Conservation (phyloP, 495 filamentous ascomycete genomes). For the Penicillium fimorum region DNA sequence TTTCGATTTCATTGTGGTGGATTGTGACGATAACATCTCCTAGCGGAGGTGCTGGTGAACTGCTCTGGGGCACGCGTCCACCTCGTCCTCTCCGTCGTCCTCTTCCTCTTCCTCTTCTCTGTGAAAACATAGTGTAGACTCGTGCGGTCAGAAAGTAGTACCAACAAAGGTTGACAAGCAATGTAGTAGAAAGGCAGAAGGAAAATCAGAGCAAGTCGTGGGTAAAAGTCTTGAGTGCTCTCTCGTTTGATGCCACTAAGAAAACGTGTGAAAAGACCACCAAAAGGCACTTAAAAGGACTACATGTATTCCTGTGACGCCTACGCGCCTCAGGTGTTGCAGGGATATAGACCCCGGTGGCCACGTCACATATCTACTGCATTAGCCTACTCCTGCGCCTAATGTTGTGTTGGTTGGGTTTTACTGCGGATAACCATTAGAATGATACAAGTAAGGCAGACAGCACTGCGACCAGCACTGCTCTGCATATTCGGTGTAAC, state of each 20-base stretch:
- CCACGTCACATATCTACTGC: neutral
- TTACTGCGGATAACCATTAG: neutral
- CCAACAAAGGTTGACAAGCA: neutral
- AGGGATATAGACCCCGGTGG: neutral
- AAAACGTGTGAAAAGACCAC: no score
- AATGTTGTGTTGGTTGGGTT: no score
- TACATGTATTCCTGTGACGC: neutral
- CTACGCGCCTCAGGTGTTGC: neutral
- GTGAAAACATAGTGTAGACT: neutral
- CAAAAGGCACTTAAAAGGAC: no score
- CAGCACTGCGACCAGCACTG: neutral
- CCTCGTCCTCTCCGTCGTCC: conserved; percentile 1
- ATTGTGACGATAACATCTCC: conserved; percentile 25
- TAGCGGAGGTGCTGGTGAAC: conserved; percentile 19
- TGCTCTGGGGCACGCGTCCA: neutral
- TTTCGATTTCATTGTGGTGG: conserved; percentile 16
- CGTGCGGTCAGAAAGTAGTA: neutral
- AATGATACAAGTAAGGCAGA: neutral
- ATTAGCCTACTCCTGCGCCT: neutral
- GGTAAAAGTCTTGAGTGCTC: no score
- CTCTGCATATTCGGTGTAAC: neutral
- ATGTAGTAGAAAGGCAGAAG: neutral
- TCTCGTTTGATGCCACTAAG: neutral
- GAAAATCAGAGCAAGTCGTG: neutral
- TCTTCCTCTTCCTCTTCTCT: neutral